Evolutionary conservation across 495 filamentous ascomycete species (phyloP).

Genomic region (Daldinia concentrica): DNA sequence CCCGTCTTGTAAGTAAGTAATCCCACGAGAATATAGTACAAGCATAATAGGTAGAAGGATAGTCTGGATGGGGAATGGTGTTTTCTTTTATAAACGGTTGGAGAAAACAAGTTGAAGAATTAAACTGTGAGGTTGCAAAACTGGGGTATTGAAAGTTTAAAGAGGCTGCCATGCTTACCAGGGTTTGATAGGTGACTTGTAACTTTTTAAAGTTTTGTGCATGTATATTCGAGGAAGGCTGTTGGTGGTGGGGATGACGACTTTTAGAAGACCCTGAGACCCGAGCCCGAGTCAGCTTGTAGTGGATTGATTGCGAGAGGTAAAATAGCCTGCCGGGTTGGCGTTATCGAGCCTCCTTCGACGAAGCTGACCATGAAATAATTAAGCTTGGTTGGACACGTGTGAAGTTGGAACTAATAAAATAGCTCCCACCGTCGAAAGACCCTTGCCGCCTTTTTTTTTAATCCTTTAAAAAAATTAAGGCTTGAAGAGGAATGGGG

Average conservation of each 20-base stretch:
- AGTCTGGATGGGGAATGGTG: neutral
- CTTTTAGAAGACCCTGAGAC: neutral
- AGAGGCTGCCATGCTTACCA: constrained; percentile 2
- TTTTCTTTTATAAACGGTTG: neutral
- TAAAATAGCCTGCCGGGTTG: neutral
- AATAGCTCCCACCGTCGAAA: constrained; percentile 13
- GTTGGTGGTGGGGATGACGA: constrained; percentile 7
- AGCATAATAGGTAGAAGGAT: neutral
- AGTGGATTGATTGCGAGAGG: constrained; percentile 17
- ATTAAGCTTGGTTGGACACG: constrained; percentile 41
- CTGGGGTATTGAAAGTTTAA: neutral
- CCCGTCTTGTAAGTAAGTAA: neutral
- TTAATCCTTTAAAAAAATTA: neutral
- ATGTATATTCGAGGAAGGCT: constrained; percentile 4
- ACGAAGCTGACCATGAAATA: constrained; percentile 18
- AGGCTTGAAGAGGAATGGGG: constrained; percentile 14
- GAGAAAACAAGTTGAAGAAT: neutral
- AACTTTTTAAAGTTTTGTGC: neutral
- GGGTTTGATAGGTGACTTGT: neutral
- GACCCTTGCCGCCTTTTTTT: constrained; percentile 18
- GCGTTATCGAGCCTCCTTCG: constrained; percentile 28
- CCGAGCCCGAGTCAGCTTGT: constrained; percentile 8
- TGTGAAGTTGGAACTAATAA: constrained; percentile 33
- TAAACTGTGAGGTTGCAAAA: neutral
- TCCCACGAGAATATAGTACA: neutral